These are phyloP conservation scores for Alternaria alternata DNA, from an alignment of 2,329 filamentous ascomycete species.

Conservation along the genomic window DNA sequence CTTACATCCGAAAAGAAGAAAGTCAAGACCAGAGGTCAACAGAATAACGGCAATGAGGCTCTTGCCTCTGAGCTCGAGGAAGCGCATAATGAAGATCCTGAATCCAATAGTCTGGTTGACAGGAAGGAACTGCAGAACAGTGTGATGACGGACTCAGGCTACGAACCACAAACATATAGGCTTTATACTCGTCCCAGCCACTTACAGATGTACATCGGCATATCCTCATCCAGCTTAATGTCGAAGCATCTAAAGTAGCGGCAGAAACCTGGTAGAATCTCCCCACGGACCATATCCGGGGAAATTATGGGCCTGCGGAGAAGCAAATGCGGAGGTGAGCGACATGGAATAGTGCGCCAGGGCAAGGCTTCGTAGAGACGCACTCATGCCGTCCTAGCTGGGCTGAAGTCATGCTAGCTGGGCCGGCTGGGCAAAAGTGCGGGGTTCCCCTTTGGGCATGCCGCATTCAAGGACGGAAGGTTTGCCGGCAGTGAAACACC, in stretches of 20 bases:
- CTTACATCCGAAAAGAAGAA: constrained; percentile 27
- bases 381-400: not conserved
- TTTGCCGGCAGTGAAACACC: constrained; percentile 4
- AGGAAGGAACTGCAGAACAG: constrained; percentile 1
- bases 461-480: constrained; percentile 6
- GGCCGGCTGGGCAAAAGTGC: constrained; percentile 13
- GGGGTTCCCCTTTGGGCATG: constrained; percentile 17
- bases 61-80: constrained; percentile 23
- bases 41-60: constrained; percentile 23
- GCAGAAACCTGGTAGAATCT: not conserved
- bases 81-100: constrained; percentile 11
- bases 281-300: constrained; percentile 11
- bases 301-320: constrained; percentile 21
- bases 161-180: not conserved
- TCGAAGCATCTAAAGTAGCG: not conserved
- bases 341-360: not conserved
- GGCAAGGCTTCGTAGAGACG: not conserved
- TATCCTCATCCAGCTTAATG: constrained; percentile 13
- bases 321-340: constrained; percentile 13
- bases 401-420: constrained; percentile 8
- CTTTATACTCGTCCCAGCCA: constrained; percentile 7
- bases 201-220: constrained; percentile 13
- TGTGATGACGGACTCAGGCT: not conserved
- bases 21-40: constrained; percentile 25
- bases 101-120: not conserved